Evolutionary conservation across 2,329 filamentous ascomycete species (phyloP), one percentile per base, ranked within the genome.

Genomic region (Ramularia endophylla): DNA sequence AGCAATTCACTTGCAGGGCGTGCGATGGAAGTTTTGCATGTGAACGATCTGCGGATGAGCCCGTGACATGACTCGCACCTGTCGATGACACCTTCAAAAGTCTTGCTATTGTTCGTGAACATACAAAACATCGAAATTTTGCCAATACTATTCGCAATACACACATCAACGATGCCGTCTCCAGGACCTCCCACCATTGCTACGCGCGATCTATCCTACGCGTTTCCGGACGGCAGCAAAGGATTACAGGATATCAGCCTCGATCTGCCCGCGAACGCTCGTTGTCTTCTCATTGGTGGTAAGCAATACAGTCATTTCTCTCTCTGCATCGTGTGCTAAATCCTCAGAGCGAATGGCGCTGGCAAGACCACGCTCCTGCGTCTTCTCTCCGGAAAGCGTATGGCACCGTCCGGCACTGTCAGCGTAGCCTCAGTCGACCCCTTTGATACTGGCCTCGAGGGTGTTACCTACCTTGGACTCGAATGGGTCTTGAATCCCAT

Each of bases 401-500:
- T 98, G 57, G 85, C 90, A 1, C 90, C 92, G 0, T 69, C 71
- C 39, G 71, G 76, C 60, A 80, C 81, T 51, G 85, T 98, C 63
- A 71, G 70, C 57, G 82, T 98, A 48, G 83, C 79, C 36, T 87
- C 85, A 49, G 79, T 87, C 36, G 92, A 98, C 66, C 92, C 92
- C 7, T 98, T 98, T 77, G 85, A 87, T 64, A 77, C 88, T 27
- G 80, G 83, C 8, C 79, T 95, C 19, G 86, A 95, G 67, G 92
- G 92, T 48, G 90, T 98, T 22, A 97, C 90, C 16, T 98, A 98
- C 66, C 83, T 98, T 6, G 92, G 92, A 1, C 79, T 95, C 0
- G 92, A 98, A 72, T 98, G 92, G 92, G 92, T 97, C 3, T 77
- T 98, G 8, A 97, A 97, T 71, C 87, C 86, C 36, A 94, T 97